A percentile compares a stretch with the other conserved stretches of the same genome.
These are phyloP conservation scores for Tylopilus sp. DNA, from an alignment of 768 basidiomycete genomes.

Conservation along the genomic window DNA sequence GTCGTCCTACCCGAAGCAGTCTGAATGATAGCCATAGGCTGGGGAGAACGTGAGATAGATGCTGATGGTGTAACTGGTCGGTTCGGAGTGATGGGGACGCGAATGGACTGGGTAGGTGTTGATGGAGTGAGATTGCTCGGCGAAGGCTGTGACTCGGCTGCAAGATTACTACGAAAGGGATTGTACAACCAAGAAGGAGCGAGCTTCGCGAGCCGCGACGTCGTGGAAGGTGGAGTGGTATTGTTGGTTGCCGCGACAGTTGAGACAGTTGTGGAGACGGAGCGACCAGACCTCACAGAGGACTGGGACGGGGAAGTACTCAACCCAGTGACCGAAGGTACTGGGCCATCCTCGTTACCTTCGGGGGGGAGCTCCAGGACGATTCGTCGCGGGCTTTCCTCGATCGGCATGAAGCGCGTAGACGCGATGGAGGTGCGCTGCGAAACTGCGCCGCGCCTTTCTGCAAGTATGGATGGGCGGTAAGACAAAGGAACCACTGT, in stretches of 20 bases:
- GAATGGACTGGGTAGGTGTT: slow-evolving; percentile 25
- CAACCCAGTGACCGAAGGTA: slow-evolving; percentile 35
- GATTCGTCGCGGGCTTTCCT: slow-evolving; percentile 61
- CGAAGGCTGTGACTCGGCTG: slow-evolving; percentile 53
- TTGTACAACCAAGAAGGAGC: slow-evolving; percentile 79
- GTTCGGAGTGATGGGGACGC: slow-evolving; percentile 30
- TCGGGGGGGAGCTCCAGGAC: slow-evolving; percentile 51
- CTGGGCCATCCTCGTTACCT: slow-evolving; percentile 27
- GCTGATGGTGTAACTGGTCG: slow-evolving; percentile 29
- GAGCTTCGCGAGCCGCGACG: slow-evolving; percentile 51
- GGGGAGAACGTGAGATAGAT: slow-evolving; percentile 36
- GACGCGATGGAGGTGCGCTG: slow-evolving; percentile 50
- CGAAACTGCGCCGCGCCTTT: slow-evolving; percentile 39
- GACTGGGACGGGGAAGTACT: slow-evolving; percentile 67
- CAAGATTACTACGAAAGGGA: slow-evolving; percentile 57
- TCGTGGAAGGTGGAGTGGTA: slow-evolving; percentile 24
- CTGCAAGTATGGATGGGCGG: slow-evolving; percentile 29
- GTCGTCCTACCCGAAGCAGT: slow-evolving; percentile 41
- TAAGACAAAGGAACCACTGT: slow-evolving; percentile 35
- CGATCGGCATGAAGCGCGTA: slow-evolving; percentile 56
- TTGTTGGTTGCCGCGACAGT: slow-evolving; percentile 16
- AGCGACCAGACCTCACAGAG: slow-evolving; percentile 54
- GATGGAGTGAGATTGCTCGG: slow-evolving; percentile 38
- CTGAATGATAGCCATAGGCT: slow-evolving; percentile 40
- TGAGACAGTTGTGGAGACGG: slow-evolving; percentile 40